phyloP scores from a whole-genome alignment of 139 green algal species.

The Closterium sp. region DNA sequence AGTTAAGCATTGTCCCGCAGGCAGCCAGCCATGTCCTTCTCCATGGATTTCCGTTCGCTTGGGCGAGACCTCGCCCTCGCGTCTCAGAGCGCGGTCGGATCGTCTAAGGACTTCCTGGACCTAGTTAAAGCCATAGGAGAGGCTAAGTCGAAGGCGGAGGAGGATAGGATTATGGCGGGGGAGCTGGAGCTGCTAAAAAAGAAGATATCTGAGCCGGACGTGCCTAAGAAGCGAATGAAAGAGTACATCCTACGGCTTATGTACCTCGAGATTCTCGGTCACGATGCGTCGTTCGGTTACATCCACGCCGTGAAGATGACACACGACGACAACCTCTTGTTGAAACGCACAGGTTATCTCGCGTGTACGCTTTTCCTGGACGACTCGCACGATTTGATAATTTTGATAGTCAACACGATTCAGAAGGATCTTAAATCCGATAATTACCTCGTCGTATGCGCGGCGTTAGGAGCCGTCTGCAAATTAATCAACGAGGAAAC shows the following conservation, averaged over 20 bases:
- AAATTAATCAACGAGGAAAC: conserved; percentile 82
- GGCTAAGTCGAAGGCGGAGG: conserved; percentile 73
- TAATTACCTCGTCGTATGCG: conserved; percentile 82
- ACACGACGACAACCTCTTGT: conserved; percentile 46
- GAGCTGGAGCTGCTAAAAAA: conserved; percentile 84
- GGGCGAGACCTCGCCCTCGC: conserved; percentile 35
- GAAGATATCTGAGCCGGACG: conserved; percentile 50
- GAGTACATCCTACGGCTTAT: conserved; percentile 90
- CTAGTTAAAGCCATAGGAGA: conserved; percentile 71
- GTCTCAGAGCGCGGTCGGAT: conserved; percentile 22
- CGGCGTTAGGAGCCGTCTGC: conserved; percentile 66
- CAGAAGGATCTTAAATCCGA: conserved; percentile 87
- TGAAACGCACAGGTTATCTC: conserved; percentile 78
- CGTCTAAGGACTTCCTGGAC: conserved; percentile 62
- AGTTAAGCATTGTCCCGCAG: too few relatives aligned
- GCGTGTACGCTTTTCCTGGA: conserved; percentile 87
- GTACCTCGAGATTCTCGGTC: conserved; percentile 98
- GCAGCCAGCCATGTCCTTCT: background rate
- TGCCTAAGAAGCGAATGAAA: conserved; percentile 66
- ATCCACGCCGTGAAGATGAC: conserved; percentile 78
- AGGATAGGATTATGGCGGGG: conserved; percentile 76
- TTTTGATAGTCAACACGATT: conserved; percentile 95
- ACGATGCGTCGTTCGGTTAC: conserved; percentile 89
- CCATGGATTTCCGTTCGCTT: conserved; percentile 29
- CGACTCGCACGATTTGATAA: conserved; percentile 82